A percentile compares a stretch with the other conserved stretches of the same genome.
Evolutionary conservation across 2,329 filamentous ascomycete genomes (phyloP).

Genomic region (Monilinia laxa): DNA sequence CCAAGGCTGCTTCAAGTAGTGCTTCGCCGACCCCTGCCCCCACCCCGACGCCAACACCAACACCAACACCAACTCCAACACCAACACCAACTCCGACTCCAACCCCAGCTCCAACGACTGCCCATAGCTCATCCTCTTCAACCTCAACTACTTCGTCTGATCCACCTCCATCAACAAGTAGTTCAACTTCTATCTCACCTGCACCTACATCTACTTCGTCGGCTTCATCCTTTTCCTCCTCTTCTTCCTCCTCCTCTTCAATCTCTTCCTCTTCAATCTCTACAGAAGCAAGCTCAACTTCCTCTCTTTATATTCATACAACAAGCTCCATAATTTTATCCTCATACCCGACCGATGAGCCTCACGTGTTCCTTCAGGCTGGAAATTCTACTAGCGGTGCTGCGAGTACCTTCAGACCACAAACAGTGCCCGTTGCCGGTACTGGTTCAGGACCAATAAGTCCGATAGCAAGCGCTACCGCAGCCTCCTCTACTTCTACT

Average conservation of each 20-base stretch:
- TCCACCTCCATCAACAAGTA: slow-evolving; percentile 27
- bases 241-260: slow-evolving; percentile 21
- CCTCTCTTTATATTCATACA: slow-evolving; percentile 24
- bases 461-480: slow-evolving; percentile 12
- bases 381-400: slow-evolving; percentile 25
- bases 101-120: slow-evolving; percentile 35
- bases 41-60: slow-evolving; percentile 31
- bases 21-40: slow-evolving; percentile 29
- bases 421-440: background rate
- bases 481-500: background rate
- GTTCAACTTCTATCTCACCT: slow-evolving; percentile 21
- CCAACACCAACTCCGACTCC: slow-evolving; percentile 29
- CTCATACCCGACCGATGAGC: slow-evolving; percentile 25
- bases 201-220: slow-evolving; percentile 25
- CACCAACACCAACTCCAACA: slow-evolving; percentile 28
- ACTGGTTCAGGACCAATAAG: background rate
- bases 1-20: slow-evolving; percentile 20
- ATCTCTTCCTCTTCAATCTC: slow-evolving; percentile 23
- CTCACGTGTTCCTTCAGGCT: slow-evolving; percentile 36
- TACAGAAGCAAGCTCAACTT: slow-evolving; percentile 12
- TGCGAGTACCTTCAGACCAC: background rate
- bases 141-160: slow-evolving; percentile 27
- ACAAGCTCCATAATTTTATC: slow-evolving; percentile 25
- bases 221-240: slow-evolving; percentile 27
- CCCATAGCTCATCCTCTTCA: slow-evolving; percentile 28